These are phyloP conservation scores for Acanthamoeba lenticulata DNA, from an alignment of 208 protist species.

Conservation along the genomic window DNA sequence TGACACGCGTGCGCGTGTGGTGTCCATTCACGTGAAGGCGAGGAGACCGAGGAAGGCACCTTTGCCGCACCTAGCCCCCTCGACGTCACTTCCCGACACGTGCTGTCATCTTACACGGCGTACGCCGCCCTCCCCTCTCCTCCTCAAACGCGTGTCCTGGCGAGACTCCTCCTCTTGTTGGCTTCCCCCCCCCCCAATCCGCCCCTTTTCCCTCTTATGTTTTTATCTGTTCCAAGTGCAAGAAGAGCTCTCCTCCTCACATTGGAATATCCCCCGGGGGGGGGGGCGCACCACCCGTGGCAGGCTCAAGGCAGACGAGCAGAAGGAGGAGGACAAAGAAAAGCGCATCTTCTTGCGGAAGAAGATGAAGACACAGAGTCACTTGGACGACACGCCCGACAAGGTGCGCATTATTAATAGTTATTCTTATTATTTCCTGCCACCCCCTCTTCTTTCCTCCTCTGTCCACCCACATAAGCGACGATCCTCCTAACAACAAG, in stretches of 20 bases:
- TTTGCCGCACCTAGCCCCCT: neutral
- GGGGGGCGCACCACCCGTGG: neutral
- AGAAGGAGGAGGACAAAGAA: neutral
- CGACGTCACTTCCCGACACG: neutral
- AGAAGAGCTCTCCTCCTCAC: too few species aligned
- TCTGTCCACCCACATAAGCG: too few species aligned
- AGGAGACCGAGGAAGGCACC: neutral
- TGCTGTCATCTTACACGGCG: neutral
- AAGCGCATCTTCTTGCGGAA: neutral
- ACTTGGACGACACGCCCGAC: neutral
- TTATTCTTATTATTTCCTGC: neutral
- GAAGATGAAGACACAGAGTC: conserved; percentile 5
- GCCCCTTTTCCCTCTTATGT: too few species aligned
- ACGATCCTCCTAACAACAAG: too few species aligned
- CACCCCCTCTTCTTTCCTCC: too few species aligned
- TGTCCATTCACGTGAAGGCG: neutral
- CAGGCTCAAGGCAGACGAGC: neutral
- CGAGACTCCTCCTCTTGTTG: too few species aligned
- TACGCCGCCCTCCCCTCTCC: neutral
- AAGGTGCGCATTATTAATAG: neutral
- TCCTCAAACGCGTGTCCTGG: neutral
- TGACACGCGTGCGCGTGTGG: too few species aligned
- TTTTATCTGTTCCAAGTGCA: too few species aligned
- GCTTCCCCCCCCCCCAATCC: too few species aligned
- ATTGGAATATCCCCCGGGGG: too few species aligned